These are phyloP conservation scores for Pseudogymnoascus sp. DNA, from an alignment of 2,329 filamentous ascomycete species.

Conservation along the genomic window DNA sequence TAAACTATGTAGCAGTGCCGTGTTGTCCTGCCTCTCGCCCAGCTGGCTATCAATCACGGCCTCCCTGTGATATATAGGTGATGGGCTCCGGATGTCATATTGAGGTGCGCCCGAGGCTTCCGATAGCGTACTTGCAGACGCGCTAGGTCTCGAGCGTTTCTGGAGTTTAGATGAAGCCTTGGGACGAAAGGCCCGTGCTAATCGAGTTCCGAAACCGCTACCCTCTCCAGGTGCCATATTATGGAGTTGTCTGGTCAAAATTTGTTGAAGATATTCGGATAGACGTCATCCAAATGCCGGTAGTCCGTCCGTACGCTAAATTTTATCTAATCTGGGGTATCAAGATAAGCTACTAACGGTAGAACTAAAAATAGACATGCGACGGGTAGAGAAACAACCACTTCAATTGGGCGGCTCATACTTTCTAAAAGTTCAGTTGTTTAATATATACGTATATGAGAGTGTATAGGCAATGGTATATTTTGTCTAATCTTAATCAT, in stretches of 20 bases:
- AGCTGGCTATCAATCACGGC: constrained; percentile 19
- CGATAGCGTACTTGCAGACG: neutral
- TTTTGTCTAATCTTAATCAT: neutral
- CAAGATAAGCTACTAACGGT: neutral
- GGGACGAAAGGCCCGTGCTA: neutral
- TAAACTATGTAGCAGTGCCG: constrained; percentile 27
- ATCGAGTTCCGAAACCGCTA: neutral
- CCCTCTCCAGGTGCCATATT: neutral
- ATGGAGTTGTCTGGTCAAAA: neutral
- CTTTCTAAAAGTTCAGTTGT: neutral
- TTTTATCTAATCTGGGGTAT: constrained; percentile 3
- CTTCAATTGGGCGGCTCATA: neutral
- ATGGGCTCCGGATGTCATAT: neutral
- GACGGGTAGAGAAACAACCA: neutral
- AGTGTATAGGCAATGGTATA: too few species aligned
- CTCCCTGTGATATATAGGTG: neutral
- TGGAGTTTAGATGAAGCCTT: neutral
- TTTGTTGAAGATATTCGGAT: neutral
- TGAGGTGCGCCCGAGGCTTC: neutral
- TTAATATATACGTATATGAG: neutral
- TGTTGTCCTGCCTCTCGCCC: constrained; percentile 28
- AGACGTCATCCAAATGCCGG: neutral
- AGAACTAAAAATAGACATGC: neutral
- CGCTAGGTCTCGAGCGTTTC: neutral
- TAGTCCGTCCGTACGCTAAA: neutral